phyloP scores from a whole-genome alignment of 768 basidiomycete genomes.

The Amanita phalloides region DNA sequence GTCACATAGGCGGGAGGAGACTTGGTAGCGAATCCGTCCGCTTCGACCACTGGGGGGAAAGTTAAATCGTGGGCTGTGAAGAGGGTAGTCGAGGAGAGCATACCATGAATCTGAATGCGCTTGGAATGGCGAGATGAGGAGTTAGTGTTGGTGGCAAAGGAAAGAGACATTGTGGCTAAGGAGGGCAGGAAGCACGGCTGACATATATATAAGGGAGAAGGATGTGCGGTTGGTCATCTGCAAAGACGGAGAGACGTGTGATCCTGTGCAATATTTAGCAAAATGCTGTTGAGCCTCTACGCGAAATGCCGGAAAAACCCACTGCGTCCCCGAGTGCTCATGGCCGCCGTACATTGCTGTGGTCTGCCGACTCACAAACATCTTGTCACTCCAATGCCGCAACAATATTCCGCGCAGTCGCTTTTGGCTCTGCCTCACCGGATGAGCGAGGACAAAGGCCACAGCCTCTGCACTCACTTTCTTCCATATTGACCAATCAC shows the following conservation, averaged over 20 bases:
- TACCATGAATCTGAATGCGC: constrained; percentile 6
- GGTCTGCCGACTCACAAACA: not conserved
- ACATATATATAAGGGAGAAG: not conserved
- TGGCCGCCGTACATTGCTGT: not conserved
- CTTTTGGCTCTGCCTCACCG: too few species aligned
- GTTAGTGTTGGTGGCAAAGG: not conserved
- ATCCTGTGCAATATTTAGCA: constrained; percentile 1
- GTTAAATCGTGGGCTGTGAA: not conserved
- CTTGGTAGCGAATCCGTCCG: not conserved
- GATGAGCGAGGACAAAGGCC: not conserved
- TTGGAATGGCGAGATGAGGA: not conserved
- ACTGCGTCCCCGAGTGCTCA: not conserved
- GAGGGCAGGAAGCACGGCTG: too few species aligned
- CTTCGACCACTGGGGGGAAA: constrained; percentile 1
- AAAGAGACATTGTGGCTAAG: not conserved
- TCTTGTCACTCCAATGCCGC: not conserved
- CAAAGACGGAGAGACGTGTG: not conserved
- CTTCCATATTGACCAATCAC: too few species aligned
- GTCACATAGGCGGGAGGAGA: constrained; percentile 5
- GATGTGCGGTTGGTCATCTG: not conserved
- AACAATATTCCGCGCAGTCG: too few species aligned
- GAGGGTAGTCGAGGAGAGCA: not conserved
- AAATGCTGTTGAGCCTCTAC: constrained; percentile 3
- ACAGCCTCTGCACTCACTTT: not conserved
- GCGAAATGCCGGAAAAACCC: not conserved